These are phyloP conservation scores for Metarhizium album DNA, from an alignment of 2,329 filamentous ascomycete species.

Conservation along the genomic window DNA sequence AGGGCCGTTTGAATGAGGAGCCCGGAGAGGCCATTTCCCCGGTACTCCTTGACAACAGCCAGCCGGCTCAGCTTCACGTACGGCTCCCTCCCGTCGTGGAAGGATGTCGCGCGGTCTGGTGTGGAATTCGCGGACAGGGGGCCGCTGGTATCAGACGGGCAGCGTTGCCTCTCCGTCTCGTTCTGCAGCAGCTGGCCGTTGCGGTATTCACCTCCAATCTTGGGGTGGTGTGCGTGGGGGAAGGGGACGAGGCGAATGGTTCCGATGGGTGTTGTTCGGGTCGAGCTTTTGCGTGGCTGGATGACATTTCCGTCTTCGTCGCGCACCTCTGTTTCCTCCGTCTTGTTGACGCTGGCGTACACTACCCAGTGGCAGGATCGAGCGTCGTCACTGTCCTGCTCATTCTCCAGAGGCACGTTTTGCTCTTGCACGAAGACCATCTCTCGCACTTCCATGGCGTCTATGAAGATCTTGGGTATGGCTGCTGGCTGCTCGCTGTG, in stretches of 20 bases:
- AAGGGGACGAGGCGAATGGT: constrained; percentile 75
- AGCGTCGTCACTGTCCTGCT: constrained; percentile 71
- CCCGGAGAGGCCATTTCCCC: constrained; percentile 53
- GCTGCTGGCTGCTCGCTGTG: constrained; percentile 32
- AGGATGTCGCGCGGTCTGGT: constrained; percentile 34
- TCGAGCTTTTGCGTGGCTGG: constrained; percentile 32
- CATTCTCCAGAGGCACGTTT: constrained; percentile 48
- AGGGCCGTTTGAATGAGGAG: constrained; percentile 58
- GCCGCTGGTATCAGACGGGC: constrained; percentile 3
- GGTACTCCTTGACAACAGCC: constrained; percentile 55
- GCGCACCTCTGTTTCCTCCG: constrained; percentile 29
- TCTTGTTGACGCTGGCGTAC: constrained; percentile 55
- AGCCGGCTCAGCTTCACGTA: constrained; percentile 77
- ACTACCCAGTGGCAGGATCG: constrained; percentile 78
- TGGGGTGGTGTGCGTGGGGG: constrained; percentile 57
- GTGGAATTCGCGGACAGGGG: constrained; percentile 12
- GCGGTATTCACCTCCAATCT: constrained; percentile 36
- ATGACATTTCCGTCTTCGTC: constrained; percentile 31
- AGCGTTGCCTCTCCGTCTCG: constrained; percentile 11
- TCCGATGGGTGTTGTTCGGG: constrained; percentile 46
- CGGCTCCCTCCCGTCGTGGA: constrained; percentile 54
- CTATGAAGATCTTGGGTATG: constrained; percentile 46
- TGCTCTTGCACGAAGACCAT: constrained; percentile 53
- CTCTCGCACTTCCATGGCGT: constrained; percentile 53
- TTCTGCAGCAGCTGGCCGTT: constrained; percentile 29